Conservation (phyloP, 1,139 yeast genomes). For the Suhomyces bolitotheri region DNA sequence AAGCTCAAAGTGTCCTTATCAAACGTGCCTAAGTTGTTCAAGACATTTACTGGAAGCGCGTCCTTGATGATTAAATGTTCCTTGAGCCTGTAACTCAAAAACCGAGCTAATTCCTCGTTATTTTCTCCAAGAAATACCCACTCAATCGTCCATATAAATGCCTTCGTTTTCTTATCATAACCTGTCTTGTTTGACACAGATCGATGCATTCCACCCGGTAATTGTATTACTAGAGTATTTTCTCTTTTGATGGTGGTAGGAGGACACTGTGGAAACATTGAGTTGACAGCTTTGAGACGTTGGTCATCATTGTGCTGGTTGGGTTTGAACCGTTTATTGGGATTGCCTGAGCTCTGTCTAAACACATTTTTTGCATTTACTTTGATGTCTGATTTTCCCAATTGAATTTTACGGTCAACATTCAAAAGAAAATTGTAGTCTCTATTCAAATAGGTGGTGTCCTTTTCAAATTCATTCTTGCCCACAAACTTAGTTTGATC, state of each 20-base stretch:
- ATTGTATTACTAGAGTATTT: conserved; percentile 40
- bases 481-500: conserved; percentile 63
- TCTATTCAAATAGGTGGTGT: conserved; percentile 57
- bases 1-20: conserved; percentile 28
- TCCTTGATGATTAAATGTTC: conserved; percentile 37
- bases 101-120: conserved; percentile 26
- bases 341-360: conserved; percentile 22
- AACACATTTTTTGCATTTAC: conserved; percentile 37
- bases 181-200: conserved; percentile 66
- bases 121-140: conserved; percentile 51
- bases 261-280: conserved; percentile 28
- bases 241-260: conserved; percentile 31
- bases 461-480: conserved; percentile 37
- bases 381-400: conserved; percentile 53
- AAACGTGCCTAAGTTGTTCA: conserved; percentile 19
- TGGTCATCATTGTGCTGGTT: conserved; percentile 24
- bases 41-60: conserved; percentile 41
- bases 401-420: conserved; percentile 56
- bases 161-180: conserved; percentile 64
- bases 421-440: conserved; percentile 77
- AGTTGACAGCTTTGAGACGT: conserved; percentile 25
- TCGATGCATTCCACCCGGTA: conserved; percentile 81
- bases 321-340: conserved; percentile 29
- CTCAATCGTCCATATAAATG: conserved; percentile 80
- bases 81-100: conserved; percentile 49